A percentile compares a stretch with the other conserved stretches of the same genome.
Conservation (phyloP, 495 filamentous ascomycete genomes). For the Geoglossum glabrum region DNA sequence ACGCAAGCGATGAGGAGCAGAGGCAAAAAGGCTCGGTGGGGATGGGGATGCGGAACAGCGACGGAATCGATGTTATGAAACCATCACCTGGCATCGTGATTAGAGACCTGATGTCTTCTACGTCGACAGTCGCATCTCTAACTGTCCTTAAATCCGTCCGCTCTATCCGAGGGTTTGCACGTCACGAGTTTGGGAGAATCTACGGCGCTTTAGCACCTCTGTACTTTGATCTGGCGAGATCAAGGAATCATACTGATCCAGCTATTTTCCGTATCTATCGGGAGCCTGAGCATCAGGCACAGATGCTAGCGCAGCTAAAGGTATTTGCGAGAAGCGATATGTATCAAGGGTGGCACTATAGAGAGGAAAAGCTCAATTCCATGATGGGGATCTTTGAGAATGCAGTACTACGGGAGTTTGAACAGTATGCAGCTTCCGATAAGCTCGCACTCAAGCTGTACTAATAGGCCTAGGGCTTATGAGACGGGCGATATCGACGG, state of each 20-base stretch:
- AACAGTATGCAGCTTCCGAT: conserved; percentile 26
- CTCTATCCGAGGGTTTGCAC: conserved; percentile 69
- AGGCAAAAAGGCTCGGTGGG: conserved; percentile 12
- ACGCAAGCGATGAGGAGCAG: conserved; percentile 28
- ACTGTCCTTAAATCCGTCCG: conserved; percentile 40
- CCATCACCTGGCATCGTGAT: background rate
- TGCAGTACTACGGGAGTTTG: conserved; percentile 75
- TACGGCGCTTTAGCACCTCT: conserved; percentile 76
- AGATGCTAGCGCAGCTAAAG: conserved; percentile 62
- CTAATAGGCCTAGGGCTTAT: conserved; percentile 32
- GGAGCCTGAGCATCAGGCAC: conserved; percentile 74
- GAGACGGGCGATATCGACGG: conserved; percentile 80
- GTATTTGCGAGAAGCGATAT: conserved; percentile 65
- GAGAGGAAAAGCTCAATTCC: conserved; percentile 47
- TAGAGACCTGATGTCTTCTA: background rate
- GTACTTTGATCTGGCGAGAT: conserved; percentile 59
- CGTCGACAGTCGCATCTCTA: background rate
- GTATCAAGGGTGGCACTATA: conserved; percentile 46
- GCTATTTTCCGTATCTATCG: conserved; percentile 68
- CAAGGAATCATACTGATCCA: conserved; percentile 57
- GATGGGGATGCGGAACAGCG: background rate
- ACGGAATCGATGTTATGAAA: conserved; percentile 31
- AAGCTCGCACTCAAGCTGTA: background rate
- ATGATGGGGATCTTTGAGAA: conserved; percentile 77
- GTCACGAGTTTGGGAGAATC: conserved; percentile 77